A percentile compares a stretch with the other conserved stretches of the same genome.
phyloP scores from a whole-genome alignment of 345 rosid genomes.

The Hibiscus trionum region DNA sequence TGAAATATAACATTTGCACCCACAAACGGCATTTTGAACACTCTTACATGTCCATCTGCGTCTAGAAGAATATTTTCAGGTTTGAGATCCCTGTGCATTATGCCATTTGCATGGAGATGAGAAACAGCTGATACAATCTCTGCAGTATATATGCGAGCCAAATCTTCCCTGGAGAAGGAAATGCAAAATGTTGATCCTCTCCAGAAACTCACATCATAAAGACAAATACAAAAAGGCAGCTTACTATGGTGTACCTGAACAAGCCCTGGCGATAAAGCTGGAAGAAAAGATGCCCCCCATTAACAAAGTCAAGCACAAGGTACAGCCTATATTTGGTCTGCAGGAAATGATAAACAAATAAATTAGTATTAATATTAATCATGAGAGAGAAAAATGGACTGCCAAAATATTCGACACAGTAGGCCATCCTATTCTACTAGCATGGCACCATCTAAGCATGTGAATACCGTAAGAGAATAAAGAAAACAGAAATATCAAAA shows the following conservation, averaged over 20 bases:
- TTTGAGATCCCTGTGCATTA: constrained; percentile 98
- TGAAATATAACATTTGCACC: constrained; percentile 13
- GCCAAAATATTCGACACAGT: neutral
- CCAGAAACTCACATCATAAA: neutral
- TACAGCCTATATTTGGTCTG: constrained; percentile 91
- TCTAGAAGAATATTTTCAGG: constrained; percentile 92
- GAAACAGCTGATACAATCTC: constrained; percentile 86
- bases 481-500: constrained; percentile 1
- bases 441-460: neutral
- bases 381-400: neutral
- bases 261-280: constrained; percentile 96
- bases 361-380: neutral
- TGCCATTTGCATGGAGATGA: constrained; percentile 89
- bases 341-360: neutral
- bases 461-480: neutral
- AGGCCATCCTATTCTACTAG: neutral
- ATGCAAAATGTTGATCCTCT: constrained; percentile 3
- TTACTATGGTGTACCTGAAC: constrained; percentile 49
- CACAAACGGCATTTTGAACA: neutral
- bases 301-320: constrained; percentile 88
- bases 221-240: neutral
- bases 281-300: constrained; percentile 96
- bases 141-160: constrained; percentile 89
- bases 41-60: constrained; percentile 71
- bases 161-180: constrained; percentile 61